A percentile compares a stretch with the other conserved stretches of the same genome.
These are phyloP conservation scores for Debaryomyces nepalensis DNA, from an alignment of 1,139 yeast genomes.

Conservation along the genomic window DNA sequence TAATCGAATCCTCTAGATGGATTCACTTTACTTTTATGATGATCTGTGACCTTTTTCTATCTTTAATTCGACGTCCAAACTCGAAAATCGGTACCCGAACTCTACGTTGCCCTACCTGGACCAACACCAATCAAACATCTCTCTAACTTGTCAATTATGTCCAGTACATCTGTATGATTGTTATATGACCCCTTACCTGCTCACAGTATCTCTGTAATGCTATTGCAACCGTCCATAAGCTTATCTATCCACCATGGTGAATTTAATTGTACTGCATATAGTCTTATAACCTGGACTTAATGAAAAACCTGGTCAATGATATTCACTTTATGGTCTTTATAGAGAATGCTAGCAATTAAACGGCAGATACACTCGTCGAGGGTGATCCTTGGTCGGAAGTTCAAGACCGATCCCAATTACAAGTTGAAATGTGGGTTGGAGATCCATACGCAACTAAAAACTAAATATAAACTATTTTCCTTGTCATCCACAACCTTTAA, in stretches of 20 bases:
- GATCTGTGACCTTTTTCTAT: no score
- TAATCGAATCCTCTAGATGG: no score
- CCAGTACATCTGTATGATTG: no score
- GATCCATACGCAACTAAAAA: constrained; percentile 86
- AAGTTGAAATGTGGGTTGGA: constrained; percentile 85
- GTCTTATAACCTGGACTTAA: neutral
- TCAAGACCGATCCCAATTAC: constrained; percentile 17
- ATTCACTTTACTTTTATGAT: no score
- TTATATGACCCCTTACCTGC: no score
- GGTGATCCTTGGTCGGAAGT: neutral
- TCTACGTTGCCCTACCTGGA: no score
- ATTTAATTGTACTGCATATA: constrained; percentile 9
- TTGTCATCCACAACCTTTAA: constrained; percentile 53
- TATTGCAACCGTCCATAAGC: no score
- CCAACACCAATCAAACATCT: no score
- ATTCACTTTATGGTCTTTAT: neutral
- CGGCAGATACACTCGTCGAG: constrained; percentile 10
- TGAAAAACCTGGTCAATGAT: neutral
- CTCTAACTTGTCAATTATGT: no score
- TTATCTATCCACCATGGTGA: neutral
- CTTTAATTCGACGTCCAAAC: no score
- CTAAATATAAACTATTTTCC: constrained; percentile 77
- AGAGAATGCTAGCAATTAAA: constrained; percentile 8
- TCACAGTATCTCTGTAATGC: no score
- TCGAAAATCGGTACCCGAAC: no score